These are phyloP conservation scores for Diplocarpon rosae DNA, from an alignment of 2,329 filamentous ascomycete genomes.

Conservation along the genomic window DNA sequence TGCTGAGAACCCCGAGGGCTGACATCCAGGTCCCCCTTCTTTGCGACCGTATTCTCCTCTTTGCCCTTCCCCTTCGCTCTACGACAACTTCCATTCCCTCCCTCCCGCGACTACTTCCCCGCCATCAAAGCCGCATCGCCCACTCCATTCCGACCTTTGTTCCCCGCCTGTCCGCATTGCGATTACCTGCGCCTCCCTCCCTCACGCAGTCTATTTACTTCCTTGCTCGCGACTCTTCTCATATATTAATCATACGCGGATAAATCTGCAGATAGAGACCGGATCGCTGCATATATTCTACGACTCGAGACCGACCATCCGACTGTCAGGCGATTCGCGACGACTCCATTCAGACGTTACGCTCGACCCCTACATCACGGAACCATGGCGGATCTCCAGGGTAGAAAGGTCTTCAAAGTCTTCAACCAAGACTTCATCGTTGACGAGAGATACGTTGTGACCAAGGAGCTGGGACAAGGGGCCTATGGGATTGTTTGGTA, in stretches of 20 bases:
- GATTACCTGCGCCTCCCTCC: not conserved
- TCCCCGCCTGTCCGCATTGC: not conserved
- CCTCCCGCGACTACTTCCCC: no score
- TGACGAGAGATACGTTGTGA: slow-evolving; percentile 95
- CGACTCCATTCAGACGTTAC: no score
- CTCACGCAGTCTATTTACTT: not conserved
- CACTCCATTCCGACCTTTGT: not conserved
- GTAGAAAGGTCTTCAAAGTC: slow-evolving; percentile 94
- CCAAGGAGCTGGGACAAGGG: slow-evolving; percentile 95
- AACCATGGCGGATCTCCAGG: slow-evolving; percentile 30
- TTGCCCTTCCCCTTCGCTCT: no score
- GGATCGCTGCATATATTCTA: not conserved
- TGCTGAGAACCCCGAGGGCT: no score
- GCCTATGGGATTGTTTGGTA: slow-evolving; percentile 99
- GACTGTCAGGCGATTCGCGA: not conserved
- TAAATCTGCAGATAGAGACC: slow-evolving; percentile 1
- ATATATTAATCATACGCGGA: not conserved
- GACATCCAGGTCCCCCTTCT: no score
- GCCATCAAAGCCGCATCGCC: not conserved
- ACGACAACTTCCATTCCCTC: no score
- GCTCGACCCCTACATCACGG: slow-evolving; percentile 4
- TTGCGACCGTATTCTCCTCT: no score
- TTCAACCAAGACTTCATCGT: slow-evolving; percentile 99
- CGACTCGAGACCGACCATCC: not conserved
- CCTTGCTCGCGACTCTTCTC: slow-evolving; percentile 8